These are phyloP conservation scores for Boehmeria nivea DNA, from an alignment of 306 rosid genomes.

Conservation along the genomic window DNA sequence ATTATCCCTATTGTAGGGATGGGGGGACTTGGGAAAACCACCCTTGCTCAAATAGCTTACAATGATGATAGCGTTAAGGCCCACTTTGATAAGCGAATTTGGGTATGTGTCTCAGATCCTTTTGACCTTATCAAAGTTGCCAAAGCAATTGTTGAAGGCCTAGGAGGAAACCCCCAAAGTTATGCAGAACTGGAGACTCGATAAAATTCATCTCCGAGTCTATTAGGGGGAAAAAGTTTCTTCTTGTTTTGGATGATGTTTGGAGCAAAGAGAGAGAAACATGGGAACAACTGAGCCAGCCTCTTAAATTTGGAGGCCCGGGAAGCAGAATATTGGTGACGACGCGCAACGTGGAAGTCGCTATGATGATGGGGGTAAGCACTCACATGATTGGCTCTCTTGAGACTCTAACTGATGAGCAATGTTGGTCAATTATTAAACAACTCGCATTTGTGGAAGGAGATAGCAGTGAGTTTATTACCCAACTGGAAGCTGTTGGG, in stretches of 20 bases:
- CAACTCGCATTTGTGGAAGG: not conserved
- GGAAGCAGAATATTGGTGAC: conserved; percentile 17
- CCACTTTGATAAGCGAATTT: conserved; percentile 11
- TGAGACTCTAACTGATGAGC: not conserved
- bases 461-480: not conserved
- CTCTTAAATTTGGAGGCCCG: not conserved
- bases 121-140: not conserved
- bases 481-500: not conserved
- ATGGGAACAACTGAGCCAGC: not conserved
- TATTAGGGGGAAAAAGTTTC: not conserved
- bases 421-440: conserved; percentile 1
- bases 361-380: conserved; percentile 7
- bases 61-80: conserved; percentile 1
- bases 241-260: conserved; percentile 11
- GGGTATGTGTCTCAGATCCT: conserved; percentile 12
- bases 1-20: conserved; percentile 2
- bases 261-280: not conserved
- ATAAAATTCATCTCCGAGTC: not conserved
- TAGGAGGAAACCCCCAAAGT: not conserved
- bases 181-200: not conserved
- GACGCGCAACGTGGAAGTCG: conserved; percentile 2
- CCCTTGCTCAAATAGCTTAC: not conserved
- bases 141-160: not conserved
- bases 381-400: not conserved
- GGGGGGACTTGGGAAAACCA: not conserved